Percentiles rank a stretch among this genome's conserved stretches.
phyloP scores from a whole-genome alignment of 352 stramenopile genomes.

The Pythium phragmiticola region DNA sequence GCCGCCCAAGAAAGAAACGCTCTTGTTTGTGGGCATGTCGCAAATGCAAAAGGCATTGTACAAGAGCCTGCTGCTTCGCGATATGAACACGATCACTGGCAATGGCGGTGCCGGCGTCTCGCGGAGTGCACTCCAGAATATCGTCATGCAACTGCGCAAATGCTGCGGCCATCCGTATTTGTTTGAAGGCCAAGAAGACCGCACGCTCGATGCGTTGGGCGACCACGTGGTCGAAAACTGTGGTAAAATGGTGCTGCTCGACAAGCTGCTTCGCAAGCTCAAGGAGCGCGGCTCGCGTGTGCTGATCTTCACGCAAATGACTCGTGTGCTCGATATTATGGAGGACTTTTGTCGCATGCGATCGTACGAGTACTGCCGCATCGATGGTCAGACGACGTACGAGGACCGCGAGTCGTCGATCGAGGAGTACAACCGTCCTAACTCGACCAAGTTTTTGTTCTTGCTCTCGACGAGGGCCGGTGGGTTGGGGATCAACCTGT shows the following conservation, averaged over 20 bases:
- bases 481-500: conserved; percentile 98
- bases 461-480: conserved; percentile 96
- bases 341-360: conserved; percentile 96
- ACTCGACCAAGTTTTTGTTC: conserved; percentile 97
- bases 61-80: conserved; percentile 94
- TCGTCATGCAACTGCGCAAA: conserved; percentile 88
- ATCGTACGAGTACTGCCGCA: conserved; percentile 86
- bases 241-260: conserved; percentile 96
- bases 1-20: conserved; percentile 97
- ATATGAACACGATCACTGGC: conserved; percentile 91
- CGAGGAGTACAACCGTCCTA: conserved; percentile 95
- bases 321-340: conserved; percentile 92
- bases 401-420: conserved; percentile 84
- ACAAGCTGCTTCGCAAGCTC: conserved; percentile 90
- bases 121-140: conserved; percentile 81
- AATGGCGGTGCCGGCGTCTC: conserved; percentile 57
- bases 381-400: conserved; percentile 87
- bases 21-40: conserved; percentile 91
- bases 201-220: conserved; percentile 91
- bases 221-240: conserved; percentile 97
- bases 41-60: conserved; percentile 96
- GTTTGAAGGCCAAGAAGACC: conserved; percentile 96
- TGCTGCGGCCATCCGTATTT: conserved; percentile 92
- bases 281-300: conserved; percentile 88
- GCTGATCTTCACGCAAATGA: conserved; percentile 95